Base-by-base conservation (phyloP, 192 early-diverging fungal species). In the Gamsiella multidivaricata region DNA sequence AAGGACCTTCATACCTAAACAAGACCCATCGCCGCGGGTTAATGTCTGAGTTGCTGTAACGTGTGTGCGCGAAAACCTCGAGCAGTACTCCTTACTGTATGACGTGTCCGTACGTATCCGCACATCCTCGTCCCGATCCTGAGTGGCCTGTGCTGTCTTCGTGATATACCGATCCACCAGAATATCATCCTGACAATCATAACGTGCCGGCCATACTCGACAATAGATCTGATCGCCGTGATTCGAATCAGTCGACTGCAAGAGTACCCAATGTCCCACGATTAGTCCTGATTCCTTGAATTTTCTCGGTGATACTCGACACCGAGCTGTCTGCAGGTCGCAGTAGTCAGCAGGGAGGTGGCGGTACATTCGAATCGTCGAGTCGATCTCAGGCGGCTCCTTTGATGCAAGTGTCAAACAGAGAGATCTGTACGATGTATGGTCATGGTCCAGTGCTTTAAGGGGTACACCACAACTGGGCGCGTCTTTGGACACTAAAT, bases 191-290 rank as follows among this genome's bases (percentile, higher is more conserved):
- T 43, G 12, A 51, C 60, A 63, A 14, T 78, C 59, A 14, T 69
- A 62, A 10, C 74, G 60, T 7, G 74, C 65, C 28, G 74, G 74
- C 74, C 74, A 78, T 3, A 55, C 74, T 17, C 65, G 65, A 28
- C 59, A 68, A 36, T 31, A 61, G 37, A 53, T 68, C 60, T 54
- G 71, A 66, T 62, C 64, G 12, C 14, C n/a, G 1, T 0, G 33
- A 31, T 41, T 34, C 3, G 54, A 26, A 47, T 37, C 18, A 1
- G 37, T 46, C 12, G 74, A 62, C 28, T 68, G 36, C 54, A 64
- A 25, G 2, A 10, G 46, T 15, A 69, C 65, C 74, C 74, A 78
- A 59, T 78, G 74, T n/a, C 74, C 74, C 3, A 78, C 60, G 17
- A 11, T 39, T 7, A 75, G 22, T 1, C 56, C 57, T n/a, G 49